Conservation (phyloP, 768 basidiomycete species). For the Coprinopsis sp. region DNA sequence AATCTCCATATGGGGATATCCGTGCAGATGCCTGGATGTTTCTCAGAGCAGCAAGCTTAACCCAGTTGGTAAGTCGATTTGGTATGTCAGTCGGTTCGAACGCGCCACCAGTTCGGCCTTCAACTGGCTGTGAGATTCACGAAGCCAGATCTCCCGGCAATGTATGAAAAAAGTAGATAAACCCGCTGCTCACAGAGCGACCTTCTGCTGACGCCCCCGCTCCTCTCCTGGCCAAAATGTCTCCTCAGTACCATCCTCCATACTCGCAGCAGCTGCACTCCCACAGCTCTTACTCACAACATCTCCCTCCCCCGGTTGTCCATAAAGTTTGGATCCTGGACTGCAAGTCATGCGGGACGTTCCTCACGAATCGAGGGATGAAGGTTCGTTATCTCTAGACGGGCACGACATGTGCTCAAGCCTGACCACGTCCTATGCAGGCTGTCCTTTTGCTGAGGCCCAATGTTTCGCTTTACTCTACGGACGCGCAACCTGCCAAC, state of each 20-base stretch:
- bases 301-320: slow-evolving; percentile 40
- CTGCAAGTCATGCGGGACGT: slow-evolving; percentile 67
- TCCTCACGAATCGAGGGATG: slow-evolving; percentile 84
- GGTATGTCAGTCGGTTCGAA: slow-evolving; percentile 4
- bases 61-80: slow-evolving; percentile 2
- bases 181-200: not conserved
- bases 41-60: slow-evolving; percentile 1
- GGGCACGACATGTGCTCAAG: not conserved
- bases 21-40: slow-evolving; percentile 3
- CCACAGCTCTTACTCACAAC: slow-evolving; percentile 36
- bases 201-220: not conserved
- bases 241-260: slow-evolving; percentile 23
- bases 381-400: slow-evolving; percentile 40
- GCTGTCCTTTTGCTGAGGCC: slow-evolving; percentile 81
- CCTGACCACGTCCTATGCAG: slow-evolving; percentile 29
- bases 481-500: slow-evolving; percentile 74
- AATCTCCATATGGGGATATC: slow-evolving; percentile 12
- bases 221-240: not conserved
- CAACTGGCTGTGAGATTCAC: slow-evolving; percentile 6
- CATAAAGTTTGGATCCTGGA: slow-evolving; percentile 82
- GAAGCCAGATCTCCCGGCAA: slow-evolving; percentile 7
- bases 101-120: slow-evolving; percentile 6
- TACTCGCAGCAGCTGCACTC: slow-evolving; percentile 28
- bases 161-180: slow-evolving; percentile 5
- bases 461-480: slow-evolving; percentile 76